Evolutionary conservation across 202 grass and related monocot genomes (phyloP).

Genomic region (Zizania palustris): DNA sequence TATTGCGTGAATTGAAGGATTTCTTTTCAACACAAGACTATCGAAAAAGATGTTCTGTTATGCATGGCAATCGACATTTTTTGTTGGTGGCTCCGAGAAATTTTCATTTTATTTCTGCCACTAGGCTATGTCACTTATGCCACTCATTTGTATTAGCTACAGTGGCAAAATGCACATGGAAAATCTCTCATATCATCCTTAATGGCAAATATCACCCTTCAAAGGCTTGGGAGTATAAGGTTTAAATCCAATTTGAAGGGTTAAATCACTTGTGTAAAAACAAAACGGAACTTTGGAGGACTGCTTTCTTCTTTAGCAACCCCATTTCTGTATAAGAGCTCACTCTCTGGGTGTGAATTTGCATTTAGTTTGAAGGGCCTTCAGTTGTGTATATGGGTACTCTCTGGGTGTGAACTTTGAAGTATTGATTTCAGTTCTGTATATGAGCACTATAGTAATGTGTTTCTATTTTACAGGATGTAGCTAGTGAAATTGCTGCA

Average conservation of each 20-base stretch:
- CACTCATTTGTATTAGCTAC: no score
- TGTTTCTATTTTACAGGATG: slow-evolving; percentile 61
- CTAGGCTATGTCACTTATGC: no score
- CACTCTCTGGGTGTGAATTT: background rate
- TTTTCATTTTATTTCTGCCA: no score
- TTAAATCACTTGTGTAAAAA: slow-evolving; percentile 8
- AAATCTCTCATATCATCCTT: no score
- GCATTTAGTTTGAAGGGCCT: no score
- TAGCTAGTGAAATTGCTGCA: slow-evolving; percentile 81
- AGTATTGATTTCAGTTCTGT: slow-evolving; percentile 4
- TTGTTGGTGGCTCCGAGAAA: background rate
- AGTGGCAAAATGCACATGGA: no score
- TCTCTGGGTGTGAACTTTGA: background rate
- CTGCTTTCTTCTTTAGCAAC: background rate
- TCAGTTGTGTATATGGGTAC: background rate
- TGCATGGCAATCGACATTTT: background rate
- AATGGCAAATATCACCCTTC: no score
- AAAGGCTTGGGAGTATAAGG: background rate
- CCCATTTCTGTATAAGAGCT: background rate
- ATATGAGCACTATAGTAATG: background rate
- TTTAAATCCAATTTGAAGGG: background rate
- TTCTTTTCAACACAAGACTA: background rate
- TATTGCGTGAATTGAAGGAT: no score
- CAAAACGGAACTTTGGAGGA: background rate
- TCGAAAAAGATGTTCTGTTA: background rate